These are phyloP conservation scores for Aspergillus pseudoterreus DNA, from an alignment of 2,329 filamentous ascomycete species.

Conservation along the genomic window DNA sequence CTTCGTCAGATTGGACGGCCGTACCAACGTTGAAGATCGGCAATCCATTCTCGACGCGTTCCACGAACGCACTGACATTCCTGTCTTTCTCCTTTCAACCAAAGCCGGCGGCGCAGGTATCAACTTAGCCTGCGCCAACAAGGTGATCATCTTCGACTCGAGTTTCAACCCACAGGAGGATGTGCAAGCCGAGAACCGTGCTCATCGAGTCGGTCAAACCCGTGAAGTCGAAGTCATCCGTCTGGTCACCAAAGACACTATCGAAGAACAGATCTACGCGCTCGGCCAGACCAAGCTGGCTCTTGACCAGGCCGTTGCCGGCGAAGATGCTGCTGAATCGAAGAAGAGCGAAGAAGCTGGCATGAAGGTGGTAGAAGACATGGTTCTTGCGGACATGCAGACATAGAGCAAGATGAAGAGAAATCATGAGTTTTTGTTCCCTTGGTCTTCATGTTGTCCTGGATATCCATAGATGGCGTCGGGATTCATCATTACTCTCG, in stretches of 20 bases:
- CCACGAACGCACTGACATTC: conserved; percentile 69
- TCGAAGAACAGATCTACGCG: conserved; percentile 90
- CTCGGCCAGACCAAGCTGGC: conserved; percentile 91
- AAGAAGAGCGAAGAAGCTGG: conserved; percentile 49
- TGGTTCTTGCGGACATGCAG: conserved; percentile 45
- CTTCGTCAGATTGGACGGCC: conserved; percentile 83
- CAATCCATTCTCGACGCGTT: conserved; percentile 88
- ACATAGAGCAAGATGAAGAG: conserved; percentile 10
- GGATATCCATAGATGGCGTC: neutral
- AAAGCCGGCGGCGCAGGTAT: conserved; percentile 95
- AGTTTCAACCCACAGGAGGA: conserved; percentile 98
- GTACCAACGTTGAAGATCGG: conserved; percentile 74
- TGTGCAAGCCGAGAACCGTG: conserved; percentile 95
- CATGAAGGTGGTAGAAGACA: conserved; percentile 47
- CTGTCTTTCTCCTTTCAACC: conserved; percentile 89
- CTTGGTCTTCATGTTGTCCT: neutral
- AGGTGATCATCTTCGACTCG: conserved; percentile 94
- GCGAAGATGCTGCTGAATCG: conserved; percentile 52
- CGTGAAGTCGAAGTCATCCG: conserved; percentile 86
- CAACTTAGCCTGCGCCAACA: conserved; percentile 92
- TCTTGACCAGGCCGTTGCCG: conserved; percentile 71
- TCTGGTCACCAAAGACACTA: conserved; percentile 73
- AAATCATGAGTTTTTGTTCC: conserved; percentile 1
- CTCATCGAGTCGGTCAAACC: conserved; percentile 89
- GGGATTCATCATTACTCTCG: neutral